Base-by-base conservation (phyloP, 495 filamentous ascomycete species). In the Penicillium samsonianum region DNA sequence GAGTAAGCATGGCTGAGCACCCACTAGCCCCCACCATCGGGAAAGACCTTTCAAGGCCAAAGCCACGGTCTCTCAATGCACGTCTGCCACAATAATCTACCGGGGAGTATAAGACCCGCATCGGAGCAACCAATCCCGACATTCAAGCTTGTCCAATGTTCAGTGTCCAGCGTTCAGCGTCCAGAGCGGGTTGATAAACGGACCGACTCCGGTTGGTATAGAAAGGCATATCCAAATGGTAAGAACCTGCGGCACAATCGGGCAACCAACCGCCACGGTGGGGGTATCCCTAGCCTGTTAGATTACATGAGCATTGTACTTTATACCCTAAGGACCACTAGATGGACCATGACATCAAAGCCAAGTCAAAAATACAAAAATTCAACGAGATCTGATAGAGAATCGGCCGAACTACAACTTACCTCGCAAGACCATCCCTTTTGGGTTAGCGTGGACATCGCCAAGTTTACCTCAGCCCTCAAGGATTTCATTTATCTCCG, bases 401-500 rank as follows among this genome's bases (percentile, higher is more conserved):
- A 62, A 52, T 64, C 56, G 62, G 55, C 62, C 55, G 58, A 60
- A 50, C 30, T 40, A 50, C 20, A 50, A n/a, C 31, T 26, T 46
- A 8, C 45, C 67, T 73, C 67, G 67, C 67, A 69, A 70, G 62
- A 17, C 50, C 45, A 61, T 44, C 73, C 65, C 43, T 37, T 67
- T 60, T 55, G 35, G 61, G 64, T 68, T 69, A 71, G 63, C 48
- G 40, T 14, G 17, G 28, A 37, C 35, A 26, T 50, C 25, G 44
- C 54, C 35, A 46, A 47, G 52, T 17, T 31, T 11, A n/a, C 35
- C 50, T 47, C 53, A 47, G 50, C 50, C 50, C 28, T 43, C 4
- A 38, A 5, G 33, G 49, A 40, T 33, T 26, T 11, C n/a, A 25
- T 38, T 30, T 46, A 60, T 43, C 28, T 50, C 58, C 58, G 58